Evolutionary conservation across 2,329 filamentous ascomycete genomes (phyloP).

Genomic region (Zopfia rhizophila): DNA sequence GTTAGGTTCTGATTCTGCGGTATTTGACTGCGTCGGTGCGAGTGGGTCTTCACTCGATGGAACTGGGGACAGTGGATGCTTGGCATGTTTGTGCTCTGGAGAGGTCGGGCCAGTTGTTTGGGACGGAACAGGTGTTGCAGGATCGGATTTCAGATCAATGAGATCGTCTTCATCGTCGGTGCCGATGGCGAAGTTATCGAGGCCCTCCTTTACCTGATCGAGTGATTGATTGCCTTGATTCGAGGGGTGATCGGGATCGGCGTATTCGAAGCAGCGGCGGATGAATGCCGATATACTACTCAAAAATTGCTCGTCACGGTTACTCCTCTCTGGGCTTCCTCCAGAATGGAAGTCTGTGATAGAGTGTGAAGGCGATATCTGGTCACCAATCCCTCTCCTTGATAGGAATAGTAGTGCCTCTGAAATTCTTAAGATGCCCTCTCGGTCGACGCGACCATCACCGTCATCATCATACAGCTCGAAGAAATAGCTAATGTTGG

Average conservation of each 20-base stretch:
- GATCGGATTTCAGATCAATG: constrained; percentile 64
- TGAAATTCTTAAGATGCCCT: constrained; percentile 93
- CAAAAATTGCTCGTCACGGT: constrained; percentile 85
- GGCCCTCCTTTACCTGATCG: constrained; percentile 34
- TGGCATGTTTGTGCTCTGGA: constrained; percentile 30
- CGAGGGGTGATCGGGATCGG: constrained; percentile 83
- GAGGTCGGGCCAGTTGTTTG: constrained; percentile 47
- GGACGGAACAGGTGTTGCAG: constrained; percentile 38
- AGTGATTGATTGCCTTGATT: constrained; percentile 58
- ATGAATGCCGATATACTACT: constrained; percentile 97
- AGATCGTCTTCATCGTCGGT: constrained; percentile 74
- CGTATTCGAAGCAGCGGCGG: constrained; percentile 95
- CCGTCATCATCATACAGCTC: constrained; percentile 94
- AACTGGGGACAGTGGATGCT: constrained; percentile 24
- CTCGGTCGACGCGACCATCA: constrained; percentile 91
- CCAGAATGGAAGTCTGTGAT: constrained; percentile 61
- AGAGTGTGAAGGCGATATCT: constrained; percentile 72
- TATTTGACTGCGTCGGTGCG: constrained; percentile 36
- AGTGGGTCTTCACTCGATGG: constrained; percentile 31
- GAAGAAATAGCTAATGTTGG: constrained; percentile 97
- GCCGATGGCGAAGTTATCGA: constrained; percentile 77
- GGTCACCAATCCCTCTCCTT: constrained; percentile 82
- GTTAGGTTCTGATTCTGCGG: constrained; percentile 34
- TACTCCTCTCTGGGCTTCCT: constrained; percentile 57
- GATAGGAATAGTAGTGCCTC: constrained; percentile 94